phyloP scores from a whole-genome alignment of 1,284 basidiomycete species.

The Apiotrichum mycotoxinovorans region DNA sequence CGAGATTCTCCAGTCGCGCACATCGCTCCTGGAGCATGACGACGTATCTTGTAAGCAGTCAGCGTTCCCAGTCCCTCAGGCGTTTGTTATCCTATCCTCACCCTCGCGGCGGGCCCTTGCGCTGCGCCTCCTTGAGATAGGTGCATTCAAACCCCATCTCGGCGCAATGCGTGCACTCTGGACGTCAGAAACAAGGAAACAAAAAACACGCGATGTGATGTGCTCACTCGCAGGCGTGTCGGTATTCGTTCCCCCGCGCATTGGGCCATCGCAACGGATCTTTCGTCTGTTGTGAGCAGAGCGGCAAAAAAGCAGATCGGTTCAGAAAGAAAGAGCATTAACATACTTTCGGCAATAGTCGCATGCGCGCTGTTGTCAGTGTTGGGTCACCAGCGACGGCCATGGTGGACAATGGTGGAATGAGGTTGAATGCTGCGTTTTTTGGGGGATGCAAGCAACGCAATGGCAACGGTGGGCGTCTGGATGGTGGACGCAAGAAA shows the following conservation, averaged over 20 bases:
- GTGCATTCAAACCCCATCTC: slow-evolving; percentile 69
- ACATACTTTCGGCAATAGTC: slow-evolving; percentile 38
- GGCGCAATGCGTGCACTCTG: slow-evolving; percentile 68
- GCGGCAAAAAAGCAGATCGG: neutral
- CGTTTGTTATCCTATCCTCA: no score
- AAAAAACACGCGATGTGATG: no score
- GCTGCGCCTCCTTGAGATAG: slow-evolving; percentile 68
- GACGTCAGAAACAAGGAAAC: no score
- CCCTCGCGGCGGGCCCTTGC: slow-evolving; percentile 77
- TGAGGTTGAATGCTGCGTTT: no score
- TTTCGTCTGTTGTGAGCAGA: slow-evolving; percentile 17
- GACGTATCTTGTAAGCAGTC: slow-evolving; percentile 53
- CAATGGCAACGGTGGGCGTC: no score
- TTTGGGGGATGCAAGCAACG: no score
- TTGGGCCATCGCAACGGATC: slow-evolving; percentile 47
- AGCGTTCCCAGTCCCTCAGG: neutral
- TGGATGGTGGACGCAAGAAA: no score
- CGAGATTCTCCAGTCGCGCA: slow-evolving; percentile 64
- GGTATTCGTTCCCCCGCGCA: slow-evolving; percentile 26
- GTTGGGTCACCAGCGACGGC: no score
- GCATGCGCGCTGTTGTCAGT: slow-evolving; percentile 38
- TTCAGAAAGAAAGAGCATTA: no score
- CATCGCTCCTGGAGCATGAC: slow-evolving; percentile 67
- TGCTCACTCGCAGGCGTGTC: neutral
- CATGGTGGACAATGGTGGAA: no score